Evolutionary conservation across 2,329 filamentous ascomycete genomes (phyloP), one percentile per base, ranked within the genome.

Genomic region (Botrytis hyacinthi): DNA sequence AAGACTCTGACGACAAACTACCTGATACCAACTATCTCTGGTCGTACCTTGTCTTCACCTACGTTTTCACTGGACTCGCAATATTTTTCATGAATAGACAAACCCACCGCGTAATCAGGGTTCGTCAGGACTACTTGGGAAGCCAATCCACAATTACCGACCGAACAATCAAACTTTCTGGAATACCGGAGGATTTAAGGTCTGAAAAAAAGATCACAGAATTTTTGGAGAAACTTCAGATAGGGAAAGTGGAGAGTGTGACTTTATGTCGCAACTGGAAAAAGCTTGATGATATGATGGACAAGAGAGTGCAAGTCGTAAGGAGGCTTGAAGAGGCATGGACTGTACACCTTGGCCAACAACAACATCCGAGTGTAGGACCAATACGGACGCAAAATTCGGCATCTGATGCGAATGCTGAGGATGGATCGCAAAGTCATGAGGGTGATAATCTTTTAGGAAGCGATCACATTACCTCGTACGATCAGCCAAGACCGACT

Each of bases 111-210:
- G 92, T 99, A 70, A 97, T 98, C 76, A 89, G 91, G 73, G 88
- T 95, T 44, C 87, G 96, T 37, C 96, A 99, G 82, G 90, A 94
- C 74, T 99, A 98, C 80, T 87, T 99, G 16, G 96, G 96, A 20
- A 94, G 91, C 35, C 95, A 98, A 82, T 95, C 93, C 0, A 98
- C 95, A n/a, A 89, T 98, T 70, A 98, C 96, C 1, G 96, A 99
- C 82, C 90, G 95, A 46, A 99, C 96, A 0, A 95, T 99, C 79
- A 91, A 94, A 37, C 84, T 99, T 29, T 96, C 95, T 0, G 95
- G 95, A 0, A 95, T 99, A 35, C 96, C 97, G 0, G 81, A 83
- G 5, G 90, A 95, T 37, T 83, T 98, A 74, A 89, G 93, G 73
- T 92, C 92, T 0, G 95, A 98, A 81, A 88, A 90, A 16, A 91